phyloP scores from a whole-genome alignment of 2,329 filamentous ascomycete genomes.

The Talaromyces sp. region DNA sequence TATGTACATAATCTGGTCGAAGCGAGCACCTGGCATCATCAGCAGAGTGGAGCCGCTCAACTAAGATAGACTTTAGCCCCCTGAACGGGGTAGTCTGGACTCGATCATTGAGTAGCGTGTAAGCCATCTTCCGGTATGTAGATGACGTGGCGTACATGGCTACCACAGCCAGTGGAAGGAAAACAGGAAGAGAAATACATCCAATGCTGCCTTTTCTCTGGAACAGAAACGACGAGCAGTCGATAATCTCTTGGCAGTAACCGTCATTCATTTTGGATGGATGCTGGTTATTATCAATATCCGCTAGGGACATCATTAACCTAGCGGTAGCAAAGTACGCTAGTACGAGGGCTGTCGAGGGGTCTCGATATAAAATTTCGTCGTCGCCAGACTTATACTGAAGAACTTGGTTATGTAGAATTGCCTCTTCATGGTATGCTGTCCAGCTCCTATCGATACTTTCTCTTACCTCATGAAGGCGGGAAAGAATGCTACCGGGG shows the following conservation, averaged over 20 bases:
- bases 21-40: not conserved
- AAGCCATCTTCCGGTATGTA: not conserved
- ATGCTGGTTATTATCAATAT: not conserved
- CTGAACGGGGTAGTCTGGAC: not conserved
- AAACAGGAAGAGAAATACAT: not conserved
- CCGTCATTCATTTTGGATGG: not conserved
- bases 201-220: not conserved
- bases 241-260: not conserved
- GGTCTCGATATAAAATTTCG: not conserved
- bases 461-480: not conserved
- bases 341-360: not conserved
- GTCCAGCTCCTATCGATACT: not conserved
- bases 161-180: slow-evolving; percentile 1
- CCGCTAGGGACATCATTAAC: not conserved
- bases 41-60: not conserved
- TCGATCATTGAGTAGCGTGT: not conserved
- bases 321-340: slow-evolving; percentile 1
- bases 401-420: not conserved
- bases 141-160: not conserved
- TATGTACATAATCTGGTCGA: not conserved
- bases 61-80: not conserved
- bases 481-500: not conserved
- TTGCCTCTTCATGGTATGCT: not conserved
- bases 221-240: not conserved
- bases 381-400: not conserved